Percentiles rank a stretch among this genome's conserved stretches.
phyloP scores from a whole-genome alignment of 805 yeast species.

The Candida dajiaensis region DNA sequence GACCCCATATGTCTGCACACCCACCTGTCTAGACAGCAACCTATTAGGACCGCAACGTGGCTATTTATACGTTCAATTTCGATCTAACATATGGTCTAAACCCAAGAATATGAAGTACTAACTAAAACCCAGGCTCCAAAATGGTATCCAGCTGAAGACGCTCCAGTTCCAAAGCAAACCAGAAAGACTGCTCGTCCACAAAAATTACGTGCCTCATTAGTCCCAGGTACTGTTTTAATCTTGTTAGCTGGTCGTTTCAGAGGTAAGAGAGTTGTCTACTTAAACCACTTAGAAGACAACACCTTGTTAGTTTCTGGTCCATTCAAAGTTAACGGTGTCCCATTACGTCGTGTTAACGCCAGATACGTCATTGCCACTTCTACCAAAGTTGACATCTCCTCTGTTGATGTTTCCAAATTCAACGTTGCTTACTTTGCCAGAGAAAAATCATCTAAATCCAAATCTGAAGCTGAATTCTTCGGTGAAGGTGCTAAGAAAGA shows the following conservation, averaged over 20 bases:
- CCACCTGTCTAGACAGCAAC: too few species aligned
- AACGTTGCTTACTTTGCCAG: slow-evolving; percentile 94
- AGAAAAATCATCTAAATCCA: slow-evolving; percentile 80
- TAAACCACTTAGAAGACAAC: slow-evolving; percentile 97
- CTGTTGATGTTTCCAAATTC: slow-evolving; percentile 86
- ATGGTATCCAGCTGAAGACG: slow-evolving; percentile 93
- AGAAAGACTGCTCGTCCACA: slow-evolving; percentile 92
- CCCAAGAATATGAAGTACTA: slow-evolving; percentile 4
- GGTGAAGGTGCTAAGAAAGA: slow-evolving; percentile 76
- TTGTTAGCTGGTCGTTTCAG: slow-evolving; percentile 99
- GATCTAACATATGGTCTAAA: neutral
- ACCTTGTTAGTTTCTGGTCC: slow-evolving; percentile 97
- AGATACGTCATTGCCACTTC: slow-evolving; percentile 99
- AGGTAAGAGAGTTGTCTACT: slow-evolving; percentile 99
- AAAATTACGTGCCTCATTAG: slow-evolving; percentile 90
- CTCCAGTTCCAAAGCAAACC: slow-evolving; percentile 78
- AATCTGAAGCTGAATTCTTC: slow-evolving; percentile 92
- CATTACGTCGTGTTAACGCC: slow-evolving; percentile 98
- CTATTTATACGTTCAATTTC: neutral
- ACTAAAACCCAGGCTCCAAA: slow-evolving; percentile 54
- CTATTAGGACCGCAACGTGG: too few species aligned
- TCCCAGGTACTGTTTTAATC: slow-evolving; percentile 97
- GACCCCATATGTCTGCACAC: neutral
- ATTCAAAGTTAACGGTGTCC: slow-evolving; percentile 99
- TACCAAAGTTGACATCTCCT: slow-evolving; percentile 75